Conservation (phyloP, 768 basidiomycete genomes). For the Phylloporus scabripes region DNA sequence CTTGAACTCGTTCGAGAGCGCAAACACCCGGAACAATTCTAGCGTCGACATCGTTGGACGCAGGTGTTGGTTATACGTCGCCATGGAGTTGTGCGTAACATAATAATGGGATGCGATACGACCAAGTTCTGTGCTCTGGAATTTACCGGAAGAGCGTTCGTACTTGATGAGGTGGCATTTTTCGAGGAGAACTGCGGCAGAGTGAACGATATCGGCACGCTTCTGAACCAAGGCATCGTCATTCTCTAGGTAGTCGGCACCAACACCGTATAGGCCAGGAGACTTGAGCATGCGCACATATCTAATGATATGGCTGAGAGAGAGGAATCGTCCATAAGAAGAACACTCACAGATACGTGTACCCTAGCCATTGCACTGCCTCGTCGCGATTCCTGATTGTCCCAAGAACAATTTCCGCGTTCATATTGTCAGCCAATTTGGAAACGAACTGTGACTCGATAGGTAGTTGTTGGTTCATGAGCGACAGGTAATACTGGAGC, state of each 20-base stretch:
- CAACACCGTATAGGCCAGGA: slow-evolving; percentile 82
- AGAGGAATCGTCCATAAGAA: slow-evolving; percentile 4
- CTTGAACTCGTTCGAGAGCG: slow-evolving; percentile 93
- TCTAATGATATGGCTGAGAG: slow-evolving; percentile 33
- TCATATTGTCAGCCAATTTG: slow-evolving; percentile 90
- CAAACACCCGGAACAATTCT: slow-evolving; percentile 94
- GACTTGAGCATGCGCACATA: slow-evolving; percentile 93
- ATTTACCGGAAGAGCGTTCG: slow-evolving; percentile 78
- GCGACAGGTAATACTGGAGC: slow-evolving; percentile 91
- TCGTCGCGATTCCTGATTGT: slow-evolving; percentile 94
- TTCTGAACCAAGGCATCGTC: slow-evolving; percentile 84
- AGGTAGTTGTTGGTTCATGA: slow-evolving; percentile 95
- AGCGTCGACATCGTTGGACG: slow-evolving; percentile 80
- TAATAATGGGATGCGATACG: slow-evolving; percentile 95
- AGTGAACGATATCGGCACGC: slow-evolving; percentile 88
- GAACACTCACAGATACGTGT: slow-evolving; percentile 72
- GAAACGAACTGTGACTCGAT: slow-evolving; percentile 95
- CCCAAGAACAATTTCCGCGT: slow-evolving; percentile 95
- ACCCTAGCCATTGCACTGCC: slow-evolving; percentile 95
- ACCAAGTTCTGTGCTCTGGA: slow-evolving; percentile 91
- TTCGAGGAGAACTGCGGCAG: slow-evolving; percentile 88
- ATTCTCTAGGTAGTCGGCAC: slow-evolving; percentile 86
- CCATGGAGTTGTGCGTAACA: slow-evolving; percentile 93
- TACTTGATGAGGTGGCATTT: slow-evolving; percentile 95
- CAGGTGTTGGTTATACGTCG: slow-evolving; percentile 92